phyloP scores from a whole-genome alignment of 83 land plant species.

The Diphasiastrum complanatum region DNA sequence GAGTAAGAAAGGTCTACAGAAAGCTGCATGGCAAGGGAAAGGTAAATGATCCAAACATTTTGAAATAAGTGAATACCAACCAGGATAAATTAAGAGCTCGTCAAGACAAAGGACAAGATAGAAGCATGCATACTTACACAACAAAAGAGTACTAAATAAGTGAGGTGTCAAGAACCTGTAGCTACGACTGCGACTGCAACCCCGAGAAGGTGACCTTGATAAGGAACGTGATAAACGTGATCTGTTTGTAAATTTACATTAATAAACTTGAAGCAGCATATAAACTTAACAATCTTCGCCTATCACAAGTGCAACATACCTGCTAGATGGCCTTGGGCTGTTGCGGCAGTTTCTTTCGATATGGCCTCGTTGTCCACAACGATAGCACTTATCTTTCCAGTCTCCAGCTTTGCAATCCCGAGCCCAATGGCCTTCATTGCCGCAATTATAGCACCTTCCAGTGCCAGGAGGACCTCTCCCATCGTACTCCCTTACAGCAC shows the following conservation, averaged over 20 bases:
- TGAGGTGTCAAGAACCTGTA: background rate
- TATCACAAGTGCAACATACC: background rate
- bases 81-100: no score
- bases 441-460: slow-evolving; percentile 15
- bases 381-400: slow-evolving; percentile 15
- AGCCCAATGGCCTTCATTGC: slow-evolving; percentile 15
- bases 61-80: no score
- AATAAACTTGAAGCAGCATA: background rate
- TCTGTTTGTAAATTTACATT: background rate
- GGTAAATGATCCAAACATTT: no score
- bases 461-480: slow-evolving; percentile 16
- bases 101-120: no score
- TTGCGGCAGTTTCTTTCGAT: slow-evolving; percentile 15
- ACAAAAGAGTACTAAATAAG: background rate
- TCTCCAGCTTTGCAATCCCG: no score
- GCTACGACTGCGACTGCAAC: background rate
- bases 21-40: no score
- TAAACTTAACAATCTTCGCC: background rate
- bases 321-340: slow-evolving; percentile 2
- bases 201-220: background rate
- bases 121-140: background rate
- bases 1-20: no score
- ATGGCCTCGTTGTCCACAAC: slow-evolving; percentile 13
- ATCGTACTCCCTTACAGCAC: background rate
- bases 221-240: background rate